Conservation (phyloP, 2,329 filamentous ascomycete genomes). For the Ramularia endophylla region DNA sequence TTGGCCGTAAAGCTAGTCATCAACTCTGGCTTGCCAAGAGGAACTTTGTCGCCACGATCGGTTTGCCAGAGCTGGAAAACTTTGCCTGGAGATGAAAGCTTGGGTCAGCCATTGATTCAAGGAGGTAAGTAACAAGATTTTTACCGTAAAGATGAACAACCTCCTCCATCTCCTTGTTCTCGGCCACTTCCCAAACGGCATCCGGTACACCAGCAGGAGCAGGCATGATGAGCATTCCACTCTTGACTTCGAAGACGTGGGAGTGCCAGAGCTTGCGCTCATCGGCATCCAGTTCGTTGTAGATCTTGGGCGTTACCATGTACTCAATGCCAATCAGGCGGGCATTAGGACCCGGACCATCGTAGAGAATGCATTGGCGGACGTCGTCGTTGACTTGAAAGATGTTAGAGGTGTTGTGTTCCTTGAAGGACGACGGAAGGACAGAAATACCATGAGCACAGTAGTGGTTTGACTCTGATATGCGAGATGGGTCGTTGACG, state of each 20-base stretch:
- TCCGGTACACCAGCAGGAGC: conserved; percentile 50
- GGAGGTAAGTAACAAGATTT: too few relatives aligned
- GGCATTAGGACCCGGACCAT: conserved; percentile 59
- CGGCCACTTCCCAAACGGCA: conserved; percentile 65
- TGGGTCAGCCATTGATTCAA: too few relatives aligned
- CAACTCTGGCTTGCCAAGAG: conserved; percentile 55
- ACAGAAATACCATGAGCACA: conserved; percentile 57
- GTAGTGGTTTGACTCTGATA: conserved; percentile 77
- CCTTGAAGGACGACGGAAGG: too few relatives aligned
- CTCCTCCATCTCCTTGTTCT: conserved; percentile 75
- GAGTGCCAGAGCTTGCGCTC: conserved; percentile 77
- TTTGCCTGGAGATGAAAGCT: conserved; percentile 47
- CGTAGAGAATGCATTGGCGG: conserved; percentile 81
- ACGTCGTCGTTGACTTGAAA: conserved; percentile 61
- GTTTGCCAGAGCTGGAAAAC: conserved; percentile 83
- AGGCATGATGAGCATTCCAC: conserved; percentile 75
- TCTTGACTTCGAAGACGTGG: conserved; percentile 68
- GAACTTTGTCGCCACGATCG: conserved; percentile 62
- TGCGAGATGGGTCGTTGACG: conserved; percentile 61
- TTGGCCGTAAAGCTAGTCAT: conserved; percentile 57
- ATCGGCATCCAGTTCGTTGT: conserved; percentile 55
- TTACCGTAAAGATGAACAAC: conserved; percentile 67
- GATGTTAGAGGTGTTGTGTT: too few relatives aligned
- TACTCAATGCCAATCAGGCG: conserved; percentile 81
- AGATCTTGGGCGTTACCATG: conserved; percentile 70